Percentiles rank a stretch among this genome's conserved stretches.
These are phyloP conservation scores for Wickerhamomyces tratensis DNA, from an alignment of 805 yeast genomes.

Conservation along the genomic window DNA sequence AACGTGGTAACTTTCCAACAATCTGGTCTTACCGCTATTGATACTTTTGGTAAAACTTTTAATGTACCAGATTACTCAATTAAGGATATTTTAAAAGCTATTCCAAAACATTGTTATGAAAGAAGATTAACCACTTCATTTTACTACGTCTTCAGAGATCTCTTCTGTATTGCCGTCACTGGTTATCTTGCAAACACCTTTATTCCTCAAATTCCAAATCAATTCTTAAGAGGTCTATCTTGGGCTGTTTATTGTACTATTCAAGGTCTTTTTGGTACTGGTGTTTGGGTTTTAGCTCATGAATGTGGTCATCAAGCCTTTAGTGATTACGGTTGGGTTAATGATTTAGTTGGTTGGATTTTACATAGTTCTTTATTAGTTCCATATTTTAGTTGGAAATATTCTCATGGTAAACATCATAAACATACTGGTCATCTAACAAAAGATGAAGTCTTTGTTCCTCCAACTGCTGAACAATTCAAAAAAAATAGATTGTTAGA, in stretches of 20 bases:
- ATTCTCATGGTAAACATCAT: conserved; percentile 79
- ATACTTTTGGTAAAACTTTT: conserved; percentile 57
- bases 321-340: conserved; percentile 59
- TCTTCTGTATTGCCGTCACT: conserved; percentile 34
- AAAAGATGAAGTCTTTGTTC: conserved; percentile 81
- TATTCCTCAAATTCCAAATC: conserved; percentile 40
- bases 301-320: conserved; percentile 91
- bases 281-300: conserved; percentile 81
- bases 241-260: conserved; percentile 49
- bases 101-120: conserved; percentile 69
- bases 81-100: conserved; percentile 62
- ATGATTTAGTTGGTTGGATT: conserved; percentile 77
- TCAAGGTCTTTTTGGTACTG: conserved; percentile 65
- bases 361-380: conserved; percentile 72
- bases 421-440: conserved; percentile 80
- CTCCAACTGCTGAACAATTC: conserved; percentile 54
- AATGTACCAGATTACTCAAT: conserved; percentile 69
- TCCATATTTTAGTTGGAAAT: conserved; percentile 85
- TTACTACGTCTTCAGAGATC: conserved; percentile 61
- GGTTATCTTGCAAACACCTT: conserved; percentile 44
- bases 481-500: conserved; percentile 27
- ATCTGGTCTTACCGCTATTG: conserved; percentile 30
- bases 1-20: conserved; percentile 3
- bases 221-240: conserved; percentile 36
- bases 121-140: conserved; percentile 46